A percentile compares a stretch with the other conserved stretches of the same genome.
phyloP scores from a whole-genome alignment of 1,139 yeast genomes.

The Zygosaccharomyces sapae region DNA sequence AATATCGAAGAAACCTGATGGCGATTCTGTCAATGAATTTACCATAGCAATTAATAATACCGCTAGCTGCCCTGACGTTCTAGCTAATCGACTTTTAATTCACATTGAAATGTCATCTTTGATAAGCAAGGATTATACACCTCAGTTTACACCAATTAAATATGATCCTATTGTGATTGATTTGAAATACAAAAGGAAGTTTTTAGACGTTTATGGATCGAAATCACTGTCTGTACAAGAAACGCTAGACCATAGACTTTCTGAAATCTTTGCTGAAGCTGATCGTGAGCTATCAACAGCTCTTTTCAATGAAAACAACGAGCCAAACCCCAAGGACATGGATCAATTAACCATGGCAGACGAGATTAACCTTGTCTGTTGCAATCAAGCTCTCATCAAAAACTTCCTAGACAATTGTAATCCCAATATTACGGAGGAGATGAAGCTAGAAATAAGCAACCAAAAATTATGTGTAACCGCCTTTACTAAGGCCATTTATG shows the following conservation, averaged over 20 bases:
- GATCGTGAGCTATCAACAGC: conserved; percentile 28
- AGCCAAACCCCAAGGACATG: conserved; percentile 16
- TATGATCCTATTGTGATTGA: conserved; percentile 41
- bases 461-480: conserved; percentile 48
- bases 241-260: conserved; percentile 28
- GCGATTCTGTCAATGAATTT: conserved; percentile 39
- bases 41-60: conserved; percentile 34
- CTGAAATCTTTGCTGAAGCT: conserved; percentile 25
- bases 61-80: conserved; percentile 31
- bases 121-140: conserved; percentile 52
- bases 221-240: conserved; percentile 23
- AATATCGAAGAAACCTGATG: conserved; percentile 48
- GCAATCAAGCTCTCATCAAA: conserved; percentile 45
- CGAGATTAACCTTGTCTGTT: conserved; percentile 41
- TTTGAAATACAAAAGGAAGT: conserved; percentile 40
- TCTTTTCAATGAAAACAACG: conserved; percentile 28
- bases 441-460: conserved; percentile 46
- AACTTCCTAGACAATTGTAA: conserved; percentile 46
- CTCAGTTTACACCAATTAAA: conserved; percentile 47
- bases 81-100: conserved; percentile 44
- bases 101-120: conserved; percentile 48
- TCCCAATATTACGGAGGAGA: conserved; percentile 49
- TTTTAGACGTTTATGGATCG: conserved; percentile 31
- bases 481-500: conserved; percentile 46
- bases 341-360: conserved; percentile 22